phyloP scores from a whole-genome alignment of 768 basidiomycete species.

The Lyophyllum decastes region DNA sequence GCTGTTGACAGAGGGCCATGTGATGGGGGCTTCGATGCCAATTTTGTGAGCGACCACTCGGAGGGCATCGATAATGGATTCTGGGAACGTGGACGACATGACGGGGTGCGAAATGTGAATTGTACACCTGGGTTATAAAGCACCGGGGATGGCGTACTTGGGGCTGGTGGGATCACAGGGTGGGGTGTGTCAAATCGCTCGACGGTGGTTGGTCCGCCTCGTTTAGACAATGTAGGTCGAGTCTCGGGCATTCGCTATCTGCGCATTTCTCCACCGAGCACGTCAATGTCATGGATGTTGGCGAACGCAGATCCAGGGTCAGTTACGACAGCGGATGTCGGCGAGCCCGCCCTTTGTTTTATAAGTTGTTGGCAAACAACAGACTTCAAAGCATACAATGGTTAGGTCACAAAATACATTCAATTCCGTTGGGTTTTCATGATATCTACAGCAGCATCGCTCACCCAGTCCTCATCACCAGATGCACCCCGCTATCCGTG shows the following conservation, averaged over 20 bases:
- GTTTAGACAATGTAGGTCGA: background rate
- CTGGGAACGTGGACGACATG: slow-evolving; percentile 5
- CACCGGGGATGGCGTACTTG: background rate
- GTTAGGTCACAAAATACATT: slow-evolving; percentile 1
- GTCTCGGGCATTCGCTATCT: background rate
- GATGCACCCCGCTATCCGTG: slow-evolving; percentile 93
- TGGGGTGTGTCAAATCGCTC: background rate
- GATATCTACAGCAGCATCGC: background rate
- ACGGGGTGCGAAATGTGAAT: background rate
- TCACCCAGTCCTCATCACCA: slow-evolving; percentile 86
- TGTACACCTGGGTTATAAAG: background rate
- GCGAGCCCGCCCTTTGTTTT: background rate
- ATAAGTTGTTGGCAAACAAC: background rate
- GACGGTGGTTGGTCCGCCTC: background rate
- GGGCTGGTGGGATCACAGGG: background rate
- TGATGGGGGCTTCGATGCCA: slow-evolving; percentile 3
- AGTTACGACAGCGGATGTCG: background rate
- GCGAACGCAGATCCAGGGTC: background rate
- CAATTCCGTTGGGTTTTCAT: background rate
- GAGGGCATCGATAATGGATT: slow-evolving; percentile 8
- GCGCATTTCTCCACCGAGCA: background rate
- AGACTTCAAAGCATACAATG: background rate
- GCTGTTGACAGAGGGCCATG: slow-evolving; percentile 8
- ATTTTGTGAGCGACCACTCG: slow-evolving; percentile 8
- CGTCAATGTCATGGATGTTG: background rate